Conservation (phyloP, 1,284 basidiomycete genomes). For the Boletus hoseneyae region DNA sequence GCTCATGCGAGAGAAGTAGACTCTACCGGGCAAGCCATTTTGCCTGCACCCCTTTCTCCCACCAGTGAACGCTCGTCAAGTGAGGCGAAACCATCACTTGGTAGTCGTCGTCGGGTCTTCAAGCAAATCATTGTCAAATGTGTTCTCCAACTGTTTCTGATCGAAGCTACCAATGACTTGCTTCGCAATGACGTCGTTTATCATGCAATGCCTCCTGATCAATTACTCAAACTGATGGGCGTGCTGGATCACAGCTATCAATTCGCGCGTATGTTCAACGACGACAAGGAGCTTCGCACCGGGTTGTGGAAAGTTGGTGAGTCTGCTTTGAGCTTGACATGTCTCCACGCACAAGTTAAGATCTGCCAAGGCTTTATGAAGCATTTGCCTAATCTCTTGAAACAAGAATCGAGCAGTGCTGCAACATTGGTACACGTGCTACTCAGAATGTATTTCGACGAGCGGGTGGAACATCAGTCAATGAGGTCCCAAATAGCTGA, state of each 20-base stretch:
- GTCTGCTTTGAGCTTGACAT: constrained; percentile 34
- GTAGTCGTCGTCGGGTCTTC: constrained; percentile 87
- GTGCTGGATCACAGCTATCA: constrained; percentile 97
- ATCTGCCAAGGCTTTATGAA: constrained; percentile 90
- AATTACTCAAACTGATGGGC: constrained; percentile 89
- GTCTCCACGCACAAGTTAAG: constrained; percentile 1
- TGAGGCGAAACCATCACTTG: constrained; percentile 50
- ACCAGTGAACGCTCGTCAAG: constrained; percentile 48
- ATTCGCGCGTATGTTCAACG: constrained; percentile 97
- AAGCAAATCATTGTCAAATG: constrained; percentile 99
- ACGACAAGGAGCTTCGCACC: constrained; percentile 95
- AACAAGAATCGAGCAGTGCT: constrained; percentile 97
- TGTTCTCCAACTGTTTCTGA: constrained; percentile 93
- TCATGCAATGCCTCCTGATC: constrained; percentile 89
- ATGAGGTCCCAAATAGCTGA: constrained; percentile 83
- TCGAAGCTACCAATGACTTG: constrained; percentile 97
- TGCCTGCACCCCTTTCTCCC: constrained; percentile 79
- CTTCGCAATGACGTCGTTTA: constrained; percentile 93
- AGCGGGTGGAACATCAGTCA: constrained; percentile 80
- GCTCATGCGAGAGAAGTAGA: constrained; percentile 36
- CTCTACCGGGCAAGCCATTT: constrained; percentile 60
- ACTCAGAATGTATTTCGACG: constrained; percentile 91
- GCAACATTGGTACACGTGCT: constrained; percentile 93
- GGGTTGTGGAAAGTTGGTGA: constrained; percentile 98
- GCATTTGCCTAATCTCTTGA: constrained; percentile 95